Percentiles rank a stretch among this genome's conserved stretches.
phyloP scores from a whole-genome alignment of 768 basidiomycete genomes.

The Amylocystis lapponica region DNA sequence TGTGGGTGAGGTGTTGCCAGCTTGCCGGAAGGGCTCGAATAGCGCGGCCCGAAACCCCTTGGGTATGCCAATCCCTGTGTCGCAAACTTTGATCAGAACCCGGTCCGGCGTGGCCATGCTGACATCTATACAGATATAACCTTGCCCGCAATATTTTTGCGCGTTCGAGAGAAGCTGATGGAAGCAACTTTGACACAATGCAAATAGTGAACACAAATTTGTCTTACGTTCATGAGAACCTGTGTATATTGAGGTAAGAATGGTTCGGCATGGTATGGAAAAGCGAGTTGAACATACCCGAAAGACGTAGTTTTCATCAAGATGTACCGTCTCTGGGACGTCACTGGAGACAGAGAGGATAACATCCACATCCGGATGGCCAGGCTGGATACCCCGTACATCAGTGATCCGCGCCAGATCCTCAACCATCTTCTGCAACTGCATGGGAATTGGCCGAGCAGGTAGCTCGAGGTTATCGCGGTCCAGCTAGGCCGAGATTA shows the following conservation, averaged over 20 bases:
- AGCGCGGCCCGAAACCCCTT: constrained; percentile 19
- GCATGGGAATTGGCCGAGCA: constrained; percentile 20
- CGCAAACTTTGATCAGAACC: constrained; percentile 16
- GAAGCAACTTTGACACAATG: background rate
- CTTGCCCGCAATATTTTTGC: constrained; percentile 23
- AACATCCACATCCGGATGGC: constrained; percentile 17
- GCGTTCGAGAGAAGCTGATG: constrained; percentile 22
- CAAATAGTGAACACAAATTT: background rate
- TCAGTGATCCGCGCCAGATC: constrained; percentile 23
- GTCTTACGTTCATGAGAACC: constrained; percentile 24
- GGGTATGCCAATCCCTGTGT: constrained; percentile 25
- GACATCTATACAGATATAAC: constrained; percentile 20
- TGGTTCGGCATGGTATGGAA: background rate
- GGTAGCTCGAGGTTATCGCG: constrained; percentile 22
- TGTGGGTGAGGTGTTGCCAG: constrained; percentile 20
- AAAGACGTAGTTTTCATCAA: constrained; percentile 24
- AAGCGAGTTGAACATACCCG: constrained; percentile 14
- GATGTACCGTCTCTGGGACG: constrained; percentile 18
- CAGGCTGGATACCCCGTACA: constrained; percentile 13
- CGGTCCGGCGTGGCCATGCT: constrained; percentile 11
- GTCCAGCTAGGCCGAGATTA: constrained; percentile 14
- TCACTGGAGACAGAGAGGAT: constrained; percentile 17
- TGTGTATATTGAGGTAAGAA: background rate
- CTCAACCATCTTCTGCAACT: constrained; percentile 22
- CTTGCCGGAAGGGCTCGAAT: constrained; percentile 25